Percentiles rank a stretch among this genome's conserved stretches.
phyloP scores from a whole-genome alignment of 2,329 filamentous ascomycete genomes.

The Dothideomycetidae sp. region DNA sequence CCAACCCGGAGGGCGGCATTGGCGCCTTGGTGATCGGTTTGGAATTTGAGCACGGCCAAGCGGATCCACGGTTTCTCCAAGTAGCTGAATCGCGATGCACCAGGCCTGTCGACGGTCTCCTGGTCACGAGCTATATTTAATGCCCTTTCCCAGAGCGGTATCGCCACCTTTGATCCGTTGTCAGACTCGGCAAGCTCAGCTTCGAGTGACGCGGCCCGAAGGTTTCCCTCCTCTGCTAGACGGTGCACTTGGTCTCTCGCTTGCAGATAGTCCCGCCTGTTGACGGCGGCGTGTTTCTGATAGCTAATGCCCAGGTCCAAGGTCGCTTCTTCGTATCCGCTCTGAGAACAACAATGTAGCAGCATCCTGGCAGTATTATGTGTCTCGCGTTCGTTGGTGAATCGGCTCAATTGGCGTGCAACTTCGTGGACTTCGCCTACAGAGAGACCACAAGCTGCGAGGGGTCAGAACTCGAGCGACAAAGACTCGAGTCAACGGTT shows the following conservation, averaged over 20 bases:
- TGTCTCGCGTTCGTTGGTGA: background rate
- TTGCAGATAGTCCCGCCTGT: background rate
- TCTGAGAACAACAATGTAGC: constrained; percentile 4
- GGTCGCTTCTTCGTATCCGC: constrained; percentile 4
- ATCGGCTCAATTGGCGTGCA: background rate
- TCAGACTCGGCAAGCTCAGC: constrained; percentile 9
- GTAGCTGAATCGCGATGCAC: constrained; percentile 11
- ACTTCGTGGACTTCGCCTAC: constrained; percentile 2
- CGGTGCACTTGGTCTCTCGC: constrained; percentile 1
- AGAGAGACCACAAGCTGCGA: background rate
- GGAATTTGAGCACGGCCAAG: constrained; percentile 16
- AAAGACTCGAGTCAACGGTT: too few species aligned
- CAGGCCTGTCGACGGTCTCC: background rate
- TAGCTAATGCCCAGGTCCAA: constrained; percentile 3
- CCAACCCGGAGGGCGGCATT: constrained; percentile 24
- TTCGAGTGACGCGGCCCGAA: constrained; percentile 10
- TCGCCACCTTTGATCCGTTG: background rate
- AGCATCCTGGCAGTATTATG: background rate
- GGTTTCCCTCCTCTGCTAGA: constrained; percentile 3
- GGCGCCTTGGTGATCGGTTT: constrained; percentile 15
- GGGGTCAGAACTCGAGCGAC: background rate
- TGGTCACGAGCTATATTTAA: constrained; percentile 2
- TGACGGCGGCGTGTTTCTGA: background rate
- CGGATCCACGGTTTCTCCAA: constrained; percentile 22
- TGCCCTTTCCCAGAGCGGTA: constrained; percentile 8